Conservation (phyloP, 164 flowering plant genomes). For the Liquidambar formosana region DNA sequence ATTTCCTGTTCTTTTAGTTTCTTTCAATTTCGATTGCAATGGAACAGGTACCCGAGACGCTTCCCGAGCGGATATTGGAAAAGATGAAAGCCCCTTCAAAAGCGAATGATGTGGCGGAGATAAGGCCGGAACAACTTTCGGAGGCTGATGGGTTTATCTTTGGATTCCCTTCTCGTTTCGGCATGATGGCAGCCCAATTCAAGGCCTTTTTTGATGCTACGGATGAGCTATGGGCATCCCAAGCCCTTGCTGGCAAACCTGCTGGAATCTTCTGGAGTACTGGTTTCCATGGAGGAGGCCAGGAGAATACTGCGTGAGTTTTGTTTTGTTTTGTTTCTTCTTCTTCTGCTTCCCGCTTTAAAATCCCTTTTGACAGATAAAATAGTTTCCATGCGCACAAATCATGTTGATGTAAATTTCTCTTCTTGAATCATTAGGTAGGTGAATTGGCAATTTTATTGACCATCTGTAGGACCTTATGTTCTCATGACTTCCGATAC, state of each 20-base stretch:
- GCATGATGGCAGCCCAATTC: conserved; percentile 82
- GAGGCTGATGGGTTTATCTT: conserved; percentile 90
- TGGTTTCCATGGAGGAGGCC: conserved; percentile 94
- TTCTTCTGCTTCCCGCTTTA: background rate
- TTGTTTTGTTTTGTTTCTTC: no score
- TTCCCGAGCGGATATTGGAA: conserved; percentile 48
- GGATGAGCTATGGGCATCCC: conserved; percentile 57
- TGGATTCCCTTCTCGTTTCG: conserved; percentile 90
- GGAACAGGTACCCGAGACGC: conserved; percentile 79
- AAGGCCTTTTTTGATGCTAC: conserved; percentile 82
- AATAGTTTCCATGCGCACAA: no score
- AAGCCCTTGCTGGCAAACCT: conserved; percentile 89
- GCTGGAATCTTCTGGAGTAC: conserved; percentile 96
- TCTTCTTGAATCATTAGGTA: background rate
- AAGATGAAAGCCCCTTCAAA: conserved; percentile 83
- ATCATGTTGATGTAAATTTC: background rate
- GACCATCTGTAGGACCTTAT: background rate
- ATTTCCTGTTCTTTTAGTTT: background rate
- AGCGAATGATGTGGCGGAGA: conserved; percentile 54
- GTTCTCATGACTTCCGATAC: background rate
- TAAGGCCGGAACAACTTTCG: conserved; percentile 65
- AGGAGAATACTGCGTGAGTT: conserved; percentile 81
- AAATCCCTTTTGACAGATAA: background rate
- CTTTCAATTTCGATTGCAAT: conserved; percentile 11
- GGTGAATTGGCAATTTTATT: background rate